These are phyloP conservation scores for Cylindricascospora bacillispora DNA, from an alignment of 1,139 yeast species.

Conservation along the genomic window DNA sequence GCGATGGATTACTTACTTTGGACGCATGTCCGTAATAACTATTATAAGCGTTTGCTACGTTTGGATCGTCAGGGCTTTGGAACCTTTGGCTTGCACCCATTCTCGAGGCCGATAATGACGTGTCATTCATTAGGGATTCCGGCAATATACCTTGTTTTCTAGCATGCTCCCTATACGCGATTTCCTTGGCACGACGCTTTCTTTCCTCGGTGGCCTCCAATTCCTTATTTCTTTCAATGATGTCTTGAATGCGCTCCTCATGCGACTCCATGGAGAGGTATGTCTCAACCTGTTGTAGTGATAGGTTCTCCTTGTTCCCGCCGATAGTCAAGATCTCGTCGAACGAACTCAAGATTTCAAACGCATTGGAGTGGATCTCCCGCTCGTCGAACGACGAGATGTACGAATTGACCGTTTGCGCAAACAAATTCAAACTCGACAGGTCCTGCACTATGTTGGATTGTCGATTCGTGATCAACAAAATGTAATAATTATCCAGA, in stretches of 20 bases:
- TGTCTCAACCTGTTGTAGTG: conserved; percentile 71
- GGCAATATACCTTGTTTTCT: conserved; percentile 32
- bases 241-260: conserved; percentile 96
- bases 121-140: not conserved
- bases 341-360: conserved; percentile 81
- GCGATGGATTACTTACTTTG: conserved; percentile 25
- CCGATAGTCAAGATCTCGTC: conserved; percentile 90
- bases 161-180: conserved; percentile 76
- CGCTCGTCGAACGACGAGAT: conserved; percentile 68
- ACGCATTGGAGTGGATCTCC: conserved; percentile 74
- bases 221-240: conserved; percentile 93
- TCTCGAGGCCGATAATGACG: conserved; percentile 4
- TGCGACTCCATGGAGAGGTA: conserved; percentile 97
- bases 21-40: conserved; percentile 28
- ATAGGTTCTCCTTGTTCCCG: conserved; percentile 77
- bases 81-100: conserved; percentile 11
- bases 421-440: conserved; percentile 77
- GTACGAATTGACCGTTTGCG: conserved; percentile 67
- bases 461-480: conserved; percentile 79
- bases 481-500: conserved; percentile 84
- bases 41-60: conserved; percentile 23
- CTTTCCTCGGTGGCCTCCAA: conserved; percentile 95
- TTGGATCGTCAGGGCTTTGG: conserved; percentile 21
- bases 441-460: conserved; percentile 92
- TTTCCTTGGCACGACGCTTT: conserved; percentile 89